These are phyloP conservation scores for Lyophyllum atratum DNA, from an alignment of 768 basidiomycete genomes.

Conservation along the genomic window DNA sequence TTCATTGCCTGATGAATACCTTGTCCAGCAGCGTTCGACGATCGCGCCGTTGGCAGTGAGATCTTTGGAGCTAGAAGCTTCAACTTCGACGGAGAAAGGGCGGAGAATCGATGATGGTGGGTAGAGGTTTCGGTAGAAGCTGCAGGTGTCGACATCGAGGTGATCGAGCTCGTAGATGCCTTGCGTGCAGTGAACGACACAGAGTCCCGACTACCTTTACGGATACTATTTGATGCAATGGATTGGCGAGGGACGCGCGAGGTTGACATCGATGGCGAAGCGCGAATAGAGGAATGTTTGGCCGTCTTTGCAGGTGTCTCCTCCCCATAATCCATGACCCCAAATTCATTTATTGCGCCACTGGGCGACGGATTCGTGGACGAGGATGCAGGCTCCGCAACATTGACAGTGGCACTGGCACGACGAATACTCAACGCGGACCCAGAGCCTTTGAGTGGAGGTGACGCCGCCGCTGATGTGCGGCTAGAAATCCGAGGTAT, in stretches of 20 bases:
- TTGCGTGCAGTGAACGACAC: slow-evolving; percentile 80
- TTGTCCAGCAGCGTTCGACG: slow-evolving; percentile 48
- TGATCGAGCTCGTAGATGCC: slow-evolving; percentile 80
- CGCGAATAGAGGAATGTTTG: slow-evolving; percentile 56
- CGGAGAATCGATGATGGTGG: slow-evolving; percentile 70
- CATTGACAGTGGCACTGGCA: slow-evolving; percentile 69
- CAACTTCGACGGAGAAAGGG: slow-evolving; percentile 82
- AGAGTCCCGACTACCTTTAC: slow-evolving; percentile 78
- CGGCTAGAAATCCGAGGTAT: slow-evolving; percentile 92
- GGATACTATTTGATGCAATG: slow-evolving; percentile 49
- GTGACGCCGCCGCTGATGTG: slow-evolving; percentile 73
- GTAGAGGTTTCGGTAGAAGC: slow-evolving; percentile 42
- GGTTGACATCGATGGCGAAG: slow-evolving; percentile 61
- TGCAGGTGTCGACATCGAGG: slow-evolving; percentile 60
- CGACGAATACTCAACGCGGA: slow-evolving; percentile 58
- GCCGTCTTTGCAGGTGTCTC: slow-evolving; percentile 45
- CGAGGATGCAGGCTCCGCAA: slow-evolving; percentile 45
- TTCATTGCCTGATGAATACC: slow-evolving; percentile 52
- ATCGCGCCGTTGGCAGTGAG: slow-evolving; percentile 57
- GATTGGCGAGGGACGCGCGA: slow-evolving; percentile 72
- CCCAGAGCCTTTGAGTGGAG: slow-evolving; percentile 59
- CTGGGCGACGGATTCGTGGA: slow-evolving; percentile 69
- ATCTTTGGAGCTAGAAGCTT: slow-evolving; percentile 83
- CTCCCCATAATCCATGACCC: slow-evolving; percentile 71
- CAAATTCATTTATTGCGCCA: slow-evolving; percentile 70